Evolutionary conservation across 208 protist species (phyloP), one percentile per base, ranked within the genome.

Genomic region (Naegleria lovaniensis): DNA sequence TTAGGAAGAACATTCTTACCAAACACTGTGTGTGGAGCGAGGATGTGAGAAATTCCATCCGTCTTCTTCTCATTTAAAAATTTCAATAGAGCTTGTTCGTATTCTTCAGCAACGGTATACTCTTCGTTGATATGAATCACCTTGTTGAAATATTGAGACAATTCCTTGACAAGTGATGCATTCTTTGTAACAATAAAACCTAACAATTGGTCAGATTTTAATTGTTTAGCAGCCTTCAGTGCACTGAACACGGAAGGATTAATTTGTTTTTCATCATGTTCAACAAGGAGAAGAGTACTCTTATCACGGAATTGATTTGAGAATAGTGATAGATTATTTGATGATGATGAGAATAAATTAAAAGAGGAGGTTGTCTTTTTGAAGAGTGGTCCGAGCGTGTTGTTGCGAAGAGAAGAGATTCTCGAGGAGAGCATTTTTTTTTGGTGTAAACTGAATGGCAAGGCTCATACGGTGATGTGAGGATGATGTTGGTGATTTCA

Each of bases 1-100:
- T 97, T 94, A 19, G 98, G 98, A 19, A 98, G 91, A 11, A 99
- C 90, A 75, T 96, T 96, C 95, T 99, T 99, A 90, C 97, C 97
- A 92, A 98, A 97, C 5, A 97, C 94, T 0, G 97, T 97, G 0
- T 96, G 95, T 40, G 95, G 93, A n/a, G 96, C 95, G 25, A 98
- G 92, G 59, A 99, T 97, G 94, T 99, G 98, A 29, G 11, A 29
- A 67, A 67, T 67, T 15, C 97, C 96, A 93, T 95, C 98, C 16
- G 94, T 91, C 43, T 96, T 93, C 76, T 94, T 93, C 48, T 92
- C 92, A 84, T 95, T 93, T 0, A 95, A 91, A 5, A 92, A 90
- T 79, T 92, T 91, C 52, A 98, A 92, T 29, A 97, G 91, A 0
- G 94, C 16, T 22, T 40, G 93, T 16, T 94, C 93, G 87, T 96